Base-by-base conservation (phyloP, 306 rosid species). In the Castanea sativa region DNA sequence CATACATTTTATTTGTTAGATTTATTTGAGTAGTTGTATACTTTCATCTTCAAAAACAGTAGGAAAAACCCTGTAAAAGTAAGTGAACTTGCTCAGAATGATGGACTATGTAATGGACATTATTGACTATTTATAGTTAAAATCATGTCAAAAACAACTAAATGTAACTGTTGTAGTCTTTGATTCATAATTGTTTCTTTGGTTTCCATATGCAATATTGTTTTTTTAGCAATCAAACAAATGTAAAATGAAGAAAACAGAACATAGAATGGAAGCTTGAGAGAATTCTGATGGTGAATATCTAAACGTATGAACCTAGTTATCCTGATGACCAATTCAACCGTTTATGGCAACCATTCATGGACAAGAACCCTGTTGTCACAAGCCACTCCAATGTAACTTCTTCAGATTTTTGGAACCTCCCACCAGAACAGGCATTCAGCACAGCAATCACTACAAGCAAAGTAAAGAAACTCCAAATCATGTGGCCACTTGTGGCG, bases 301-400 rank as follows among this genome's bases (percentile, higher is more conserved):
- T 84, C 45, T 85, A 61, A 78, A 49, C 18, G 65, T 84, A 84
- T 83, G 75, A 82, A 80, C 81, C 78, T 87, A 92, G 98, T 77
- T 94, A 75, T 86, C 98, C 97, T 80, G 97, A 92, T 57, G 98
- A 94, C 87, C 78, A 81, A 86, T 94, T 80, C 89, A 83, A 94
- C 86, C 86, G 98, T 78, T 33, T 88, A 65, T 92, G 97, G 97
- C 94, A 86, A 71, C 97, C 97, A 35, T 87, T 76, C 53, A 80
- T 60, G 79, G 97, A 91, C 73, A 38, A 82, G 52, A 90, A 87
- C 75, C 91, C 90, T 2, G 21, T 65, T 23, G 91, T 90, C 76
- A 43, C 3, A 21, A 76, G 83, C 83, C 87, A 80, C 6, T 59
- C 80, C 49, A 87, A 85, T 49, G 35, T 88, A 75, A 79, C 83